Conservation (phyloP, 192 early-diverging fungal species). For the Entomortierella lignicola region DNA sequence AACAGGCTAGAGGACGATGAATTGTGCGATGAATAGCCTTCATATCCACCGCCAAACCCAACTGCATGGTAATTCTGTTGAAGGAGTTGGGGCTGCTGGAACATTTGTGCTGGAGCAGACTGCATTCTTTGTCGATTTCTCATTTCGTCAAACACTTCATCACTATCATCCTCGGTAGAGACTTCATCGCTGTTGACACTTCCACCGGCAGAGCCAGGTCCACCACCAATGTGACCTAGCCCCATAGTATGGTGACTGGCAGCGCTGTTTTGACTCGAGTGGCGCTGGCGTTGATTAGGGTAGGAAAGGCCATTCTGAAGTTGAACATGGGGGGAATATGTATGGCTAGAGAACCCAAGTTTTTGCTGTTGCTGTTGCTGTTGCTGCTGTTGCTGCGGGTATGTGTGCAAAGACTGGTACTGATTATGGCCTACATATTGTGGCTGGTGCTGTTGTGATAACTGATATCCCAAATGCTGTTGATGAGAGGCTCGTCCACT, state of each 20-base stretch:
- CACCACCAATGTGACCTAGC: slow-evolving; percentile 44
- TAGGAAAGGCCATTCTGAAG: slow-evolving; percentile 14
- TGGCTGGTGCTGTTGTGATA: slow-evolving; percentile 7
- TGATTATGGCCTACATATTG: not conserved
- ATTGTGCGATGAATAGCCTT: slow-evolving; percentile 32
- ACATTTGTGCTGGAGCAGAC: slow-evolving; percentile 3
- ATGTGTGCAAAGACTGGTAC: not conserved
- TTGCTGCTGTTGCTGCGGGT: slow-evolving; percentile 3
- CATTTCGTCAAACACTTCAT: slow-evolving; percentile 54
- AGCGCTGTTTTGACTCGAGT: slow-evolving; percentile 51
- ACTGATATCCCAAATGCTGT: slow-evolving; percentile 6
- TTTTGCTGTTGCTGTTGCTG: slow-evolving; percentile 20
- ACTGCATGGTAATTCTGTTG: slow-evolving; percentile 13
- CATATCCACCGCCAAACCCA: slow-evolving; percentile 13
- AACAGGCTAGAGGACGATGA: slow-evolving; percentile 34
- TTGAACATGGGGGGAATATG: slow-evolving; percentile 29
- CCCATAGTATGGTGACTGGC: slow-evolving; percentile 53
- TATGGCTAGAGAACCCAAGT: slow-evolving; percentile 12
- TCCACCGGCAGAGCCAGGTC: slow-evolving; percentile 43
- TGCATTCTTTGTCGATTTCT: slow-evolving; percentile 38
- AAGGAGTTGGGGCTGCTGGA: slow-evolving; percentile 17
- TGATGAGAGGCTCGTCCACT: slow-evolving; percentile 8
- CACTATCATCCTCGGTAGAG: slow-evolving; percentile 52
- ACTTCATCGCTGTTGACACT: slow-evolving; percentile 50
- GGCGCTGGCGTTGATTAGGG: slow-evolving; percentile 49